Evolutionary conservation across 495 filamentous ascomycete genomes (phyloP).

Genomic region (Talaromyces borbonicus): DNA sequence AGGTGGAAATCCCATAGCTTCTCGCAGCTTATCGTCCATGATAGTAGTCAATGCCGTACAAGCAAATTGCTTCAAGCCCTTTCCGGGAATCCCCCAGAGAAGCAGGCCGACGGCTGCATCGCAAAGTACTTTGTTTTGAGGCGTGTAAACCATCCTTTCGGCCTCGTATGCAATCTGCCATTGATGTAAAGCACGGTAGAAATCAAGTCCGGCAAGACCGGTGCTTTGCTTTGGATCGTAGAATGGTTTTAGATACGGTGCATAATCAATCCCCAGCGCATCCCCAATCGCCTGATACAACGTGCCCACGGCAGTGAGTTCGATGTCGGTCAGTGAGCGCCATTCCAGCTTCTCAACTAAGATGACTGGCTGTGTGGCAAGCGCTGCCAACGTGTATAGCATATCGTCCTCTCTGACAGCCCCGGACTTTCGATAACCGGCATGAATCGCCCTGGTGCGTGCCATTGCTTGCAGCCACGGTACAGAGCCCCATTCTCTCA

Average conservation of each 20-base stretch:
- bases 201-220: conserved; percentile 24
- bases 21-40: conserved; percentile 55
- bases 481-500: conserved; percentile 32
- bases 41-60: conserved; percentile 48
- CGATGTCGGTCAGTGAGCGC: conserved; percentile 49
- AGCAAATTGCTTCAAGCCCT: too few relatives aligned
- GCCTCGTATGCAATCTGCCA: conserved; percentile 57
- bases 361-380: conserved; percentile 45
- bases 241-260: conserved; percentile 26
- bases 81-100: conserved; percentile 35
- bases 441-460: conserved; percentile 60
- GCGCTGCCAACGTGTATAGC: conserved; percentile 56
- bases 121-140: conserved; percentile 47
- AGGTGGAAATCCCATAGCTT: conserved; percentile 51
- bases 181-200: conserved; percentile 49
- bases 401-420: conserved; percentile 55
- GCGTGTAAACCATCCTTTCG: conserved; percentile 41
- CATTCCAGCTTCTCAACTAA: conserved; percentile 56
- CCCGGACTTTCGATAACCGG: conserved; percentile 43
- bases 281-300: conserved; percentile 59
- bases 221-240: conserved; percentile 11
- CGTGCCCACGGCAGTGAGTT: conserved; percentile 51
- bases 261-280: conserved; percentile 47
- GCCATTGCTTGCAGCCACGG: conserved; percentile 44
- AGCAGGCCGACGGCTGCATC: conserved; percentile 43